Conservation (phyloP, 371 early-diverging fungal genomes). For the Apophysomyces variabilis region DNA sequence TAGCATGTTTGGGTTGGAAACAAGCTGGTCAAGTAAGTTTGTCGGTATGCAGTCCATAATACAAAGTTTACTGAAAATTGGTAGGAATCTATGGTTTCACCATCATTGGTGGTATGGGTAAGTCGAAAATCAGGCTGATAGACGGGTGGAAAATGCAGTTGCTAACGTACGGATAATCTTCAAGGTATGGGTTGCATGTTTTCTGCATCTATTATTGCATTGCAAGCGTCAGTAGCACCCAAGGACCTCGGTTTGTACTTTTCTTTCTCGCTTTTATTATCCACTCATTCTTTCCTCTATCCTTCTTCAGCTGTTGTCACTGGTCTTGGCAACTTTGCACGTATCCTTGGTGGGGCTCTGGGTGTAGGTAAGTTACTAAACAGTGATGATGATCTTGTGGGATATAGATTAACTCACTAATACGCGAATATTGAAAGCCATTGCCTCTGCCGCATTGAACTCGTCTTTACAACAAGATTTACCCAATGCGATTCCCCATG, state of each 20-base stretch:
- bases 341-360: constrained; percentile 54
- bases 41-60: background rate
- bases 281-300: too few species aligned
- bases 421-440: constrained; percentile 25
- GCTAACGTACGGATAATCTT: background rate
- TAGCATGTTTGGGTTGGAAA: constrained; percentile 31
- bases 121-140: background rate
- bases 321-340: constrained; percentile 48
- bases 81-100: constrained; percentile 45
- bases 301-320: constrained; percentile 44
- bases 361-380: constrained; percentile 28
- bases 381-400: background rate
- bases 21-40: constrained; percentile 34
- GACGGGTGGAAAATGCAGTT: background rate
- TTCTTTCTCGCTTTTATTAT: too few species aligned
- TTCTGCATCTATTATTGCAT: constrained; percentile 46
- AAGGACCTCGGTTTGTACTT: constrained; percentile 37
- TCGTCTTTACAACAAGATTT: constrained; percentile 33
- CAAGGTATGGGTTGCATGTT: constrained; percentile 37
- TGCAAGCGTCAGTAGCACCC: constrained; percentile 48
- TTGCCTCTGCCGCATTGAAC: constrained; percentile 45
- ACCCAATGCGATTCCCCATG: constrained; percentile 29
- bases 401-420: too few species aligned
- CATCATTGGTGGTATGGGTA: constrained; percentile 40
- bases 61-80: background rate